Percentiles rank a stretch among this genome's conserved stretches.
Evolutionary conservation across 768 basidiomycete genomes (phyloP).

Genomic region (Pleurotus citrinopileatus): DNA sequence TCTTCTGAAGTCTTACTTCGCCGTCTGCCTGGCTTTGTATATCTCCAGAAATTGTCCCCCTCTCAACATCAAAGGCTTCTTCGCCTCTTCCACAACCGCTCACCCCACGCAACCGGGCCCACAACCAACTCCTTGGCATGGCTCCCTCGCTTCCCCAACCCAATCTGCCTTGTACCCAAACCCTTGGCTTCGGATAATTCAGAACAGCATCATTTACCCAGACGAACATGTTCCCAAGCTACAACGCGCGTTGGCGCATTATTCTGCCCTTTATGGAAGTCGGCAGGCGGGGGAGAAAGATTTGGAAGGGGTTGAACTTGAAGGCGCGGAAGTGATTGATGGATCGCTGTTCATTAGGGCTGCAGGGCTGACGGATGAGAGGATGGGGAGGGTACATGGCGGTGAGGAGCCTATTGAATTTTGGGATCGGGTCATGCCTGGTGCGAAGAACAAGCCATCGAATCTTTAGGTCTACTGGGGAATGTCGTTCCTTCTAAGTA

Average conservation of each 20-base stretch:
- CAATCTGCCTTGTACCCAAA: slow-evolving; percentile 40
- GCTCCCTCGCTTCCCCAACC: slow-evolving; percentile 25
- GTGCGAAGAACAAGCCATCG: too few relatives aligned
- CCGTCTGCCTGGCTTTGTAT: slow-evolving; percentile 48
- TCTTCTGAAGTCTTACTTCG: slow-evolving; percentile 61
- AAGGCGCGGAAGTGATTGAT: slow-evolving; percentile 47
- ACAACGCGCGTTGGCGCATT: slow-evolving; percentile 49
- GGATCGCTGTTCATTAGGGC: slow-evolving; percentile 57
- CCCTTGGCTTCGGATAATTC: slow-evolving; percentile 56
- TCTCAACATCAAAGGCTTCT: slow-evolving; percentile 51
- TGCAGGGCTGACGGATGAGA: slow-evolving; percentile 45
- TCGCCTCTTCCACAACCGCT: slow-evolving; percentile 24
- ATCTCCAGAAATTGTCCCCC: slow-evolving; percentile 51
- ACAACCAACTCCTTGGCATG: slow-evolving; percentile 22
- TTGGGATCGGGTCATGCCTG: slow-evolving; percentile 4
- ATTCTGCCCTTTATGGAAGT: slow-evolving; percentile 39
- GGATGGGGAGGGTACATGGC: slow-evolving; percentile 26
- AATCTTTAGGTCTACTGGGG: too few relatives aligned
- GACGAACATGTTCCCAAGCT: slow-evolving; percentile 50
- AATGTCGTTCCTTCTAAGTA: too few relatives aligned
- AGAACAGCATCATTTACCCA: slow-evolving; percentile 51
- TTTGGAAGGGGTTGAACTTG: slow-evolving; percentile 29
- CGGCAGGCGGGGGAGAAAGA: slow-evolving; percentile 22
- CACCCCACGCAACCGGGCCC: slow-evolving; percentile 15
- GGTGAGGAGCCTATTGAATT: slow-evolving; percentile 17